Base-by-base conservation (phyloP, 2,329 filamentous ascomycete species). In the Pezicula rhizophila region DNA sequence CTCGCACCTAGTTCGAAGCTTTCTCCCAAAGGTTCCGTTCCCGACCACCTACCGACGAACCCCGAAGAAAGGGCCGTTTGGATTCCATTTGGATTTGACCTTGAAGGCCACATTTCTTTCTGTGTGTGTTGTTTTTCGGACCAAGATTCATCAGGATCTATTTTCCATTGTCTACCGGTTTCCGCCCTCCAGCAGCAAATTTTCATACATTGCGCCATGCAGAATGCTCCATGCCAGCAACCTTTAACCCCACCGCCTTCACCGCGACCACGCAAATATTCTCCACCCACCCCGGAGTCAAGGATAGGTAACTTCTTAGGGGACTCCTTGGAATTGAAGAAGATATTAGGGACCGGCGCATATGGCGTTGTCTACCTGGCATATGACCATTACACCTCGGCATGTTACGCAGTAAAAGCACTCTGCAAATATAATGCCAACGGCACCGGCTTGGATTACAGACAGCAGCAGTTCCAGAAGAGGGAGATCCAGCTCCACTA, bases 341-440 rank as follows among this genome's bases (percentile, higher is more conserved):
- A 83, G 54, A 88, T 97, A 60, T 79, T 97, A 54, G 93, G 93
- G 57, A 88, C 92, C 45, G 93, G 93, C 60, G 93, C 93, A 50
- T 99, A 99, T 70, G 93, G 93, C 56, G 91, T 96, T 38, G 93
- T 99, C 23, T 97, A 97, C 73, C 62, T 76, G 87, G 70, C 91
- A 93, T 71, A 80, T 92, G 65, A 84, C 85, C 66, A 92, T 84
- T 58, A 80, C 45, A 60, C 60, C 20, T 45, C 86, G 66, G 79
- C 83, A 50, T 84, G 82, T 57, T 99, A 95, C 75, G 93, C 93
- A 56, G 92, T 99, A 65, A 99, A 99, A 77, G 92, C 91, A 53
- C 79, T 99, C 65, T 93, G 89, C 83, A 97, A 96, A 71, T 78
- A 85, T 69, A 93, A 92, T 68, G 63, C 77, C 57, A 79, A 84